phyloP scores from a whole-genome alignment of 2,329 filamentous ascomycete genomes.

The Cadophora sp. region DNA sequence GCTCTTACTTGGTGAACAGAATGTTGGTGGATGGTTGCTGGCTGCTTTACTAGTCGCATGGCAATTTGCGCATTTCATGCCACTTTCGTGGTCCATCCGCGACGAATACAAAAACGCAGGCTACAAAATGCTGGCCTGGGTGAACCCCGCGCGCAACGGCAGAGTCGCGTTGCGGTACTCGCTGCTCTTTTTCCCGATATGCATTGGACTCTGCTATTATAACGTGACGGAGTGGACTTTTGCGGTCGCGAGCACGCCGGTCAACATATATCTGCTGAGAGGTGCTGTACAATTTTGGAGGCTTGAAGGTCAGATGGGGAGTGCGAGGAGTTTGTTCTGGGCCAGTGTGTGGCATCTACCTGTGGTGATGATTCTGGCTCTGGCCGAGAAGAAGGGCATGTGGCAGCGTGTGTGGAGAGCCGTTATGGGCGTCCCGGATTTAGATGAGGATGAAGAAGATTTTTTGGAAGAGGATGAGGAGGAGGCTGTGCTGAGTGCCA shows the following conservation, averaged over 20 bases:
- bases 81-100: constrained; percentile 84
- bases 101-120: constrained; percentile 83
- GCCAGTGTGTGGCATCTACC: constrained; percentile 97
- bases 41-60: constrained; percentile 87
- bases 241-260: constrained; percentile 76
- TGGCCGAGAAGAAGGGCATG: constrained; percentile 92
- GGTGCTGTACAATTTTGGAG: constrained; percentile 86
- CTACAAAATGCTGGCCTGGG: constrained; percentile 81
- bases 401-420: constrained; percentile 83
- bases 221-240: constrained; percentile 89
- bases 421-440: constrained; percentile 64
- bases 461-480: constrained; percentile 59
- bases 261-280: constrained; percentile 85
- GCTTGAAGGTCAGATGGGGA: constrained; percentile 77
- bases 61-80: constrained; percentile 99
- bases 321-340: constrained; percentile 89
- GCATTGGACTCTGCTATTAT: constrained; percentile 76
- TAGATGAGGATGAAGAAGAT: constrained; percentile 55
- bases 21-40: constrained; percentile 85
- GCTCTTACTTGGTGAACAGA: constrained; percentile 73
- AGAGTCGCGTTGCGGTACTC: constrained; percentile 90
- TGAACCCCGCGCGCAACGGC: constrained; percentile 83
- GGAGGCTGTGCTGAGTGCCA: constrained; percentile 41
- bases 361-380: constrained; percentile 84
- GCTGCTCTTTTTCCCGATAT: constrained; percentile 84